phyloP scores from a whole-genome alignment of 2,329 filamentous ascomycete genomes.

The Corynespora cassiicola region DNA sequence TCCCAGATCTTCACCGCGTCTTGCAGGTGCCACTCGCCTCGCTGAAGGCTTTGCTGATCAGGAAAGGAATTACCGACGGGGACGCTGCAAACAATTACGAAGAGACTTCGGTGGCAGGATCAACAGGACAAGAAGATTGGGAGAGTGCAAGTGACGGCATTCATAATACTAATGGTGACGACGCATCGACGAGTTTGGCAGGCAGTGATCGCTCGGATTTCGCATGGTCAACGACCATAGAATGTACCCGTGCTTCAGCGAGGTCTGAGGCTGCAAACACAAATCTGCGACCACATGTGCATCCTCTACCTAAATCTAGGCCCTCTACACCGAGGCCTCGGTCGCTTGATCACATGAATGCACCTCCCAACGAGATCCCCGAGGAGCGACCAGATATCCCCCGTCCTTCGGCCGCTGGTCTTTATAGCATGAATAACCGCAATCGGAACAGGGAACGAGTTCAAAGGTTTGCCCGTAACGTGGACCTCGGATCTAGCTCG shows the following conservation, averaged over 20 bases:
- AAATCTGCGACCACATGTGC: constrained; percentile 1
- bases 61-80: constrained; percentile 7
- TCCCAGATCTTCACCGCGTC: constrained; percentile 4
- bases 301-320: constrained; percentile 2
- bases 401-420: constrained; percentile 1
- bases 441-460: constrained; percentile 2
- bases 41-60: constrained; percentile 4
- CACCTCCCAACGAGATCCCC: constrained; percentile 1
- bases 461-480: constrained; percentile 4
- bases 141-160: not conserved
- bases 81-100: constrained; percentile 3
- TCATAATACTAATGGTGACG: constrained; percentile 1
- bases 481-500: not conserved
- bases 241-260: constrained; percentile 2
- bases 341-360: not conserved
- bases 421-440: constrained; percentile 5
- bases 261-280: constrained; percentile 3
- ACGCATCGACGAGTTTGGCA: not conserved
- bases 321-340: not conserved
- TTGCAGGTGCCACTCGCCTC: constrained; percentile 6
- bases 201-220: constrained; percentile 1
- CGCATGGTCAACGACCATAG: not conserved
- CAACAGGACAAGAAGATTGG: not conserved
- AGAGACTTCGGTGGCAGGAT: constrained; percentile 2
- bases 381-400: constrained; percentile 1